A percentile compares a stretch with the other conserved stretches of the same genome.
phyloP scores from a whole-genome alignment of 345 rosid species.

The Salix arbutifolia region DNA sequence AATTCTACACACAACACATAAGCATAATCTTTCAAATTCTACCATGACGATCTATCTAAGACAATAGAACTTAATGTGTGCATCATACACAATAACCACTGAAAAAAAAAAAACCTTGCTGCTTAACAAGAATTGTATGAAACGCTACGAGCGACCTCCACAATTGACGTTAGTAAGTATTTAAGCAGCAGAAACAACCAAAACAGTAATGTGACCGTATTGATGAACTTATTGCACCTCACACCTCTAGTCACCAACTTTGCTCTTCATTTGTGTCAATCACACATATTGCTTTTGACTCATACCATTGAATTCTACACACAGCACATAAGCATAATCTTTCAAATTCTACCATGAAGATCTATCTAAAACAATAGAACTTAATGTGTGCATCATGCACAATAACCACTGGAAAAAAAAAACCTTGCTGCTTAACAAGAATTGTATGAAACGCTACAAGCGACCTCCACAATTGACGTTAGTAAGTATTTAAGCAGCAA shows the following conservation, averaged over 20 bases:
- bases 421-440: not conserved
- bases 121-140: not conserved
- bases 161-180: too few species aligned
- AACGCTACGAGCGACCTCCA: too few species aligned
- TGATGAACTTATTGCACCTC: too few species aligned
- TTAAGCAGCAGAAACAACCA: not conserved
- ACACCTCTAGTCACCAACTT: not conserved
- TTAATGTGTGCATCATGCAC: not conserved
- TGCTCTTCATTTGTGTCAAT: not conserved
- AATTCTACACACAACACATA: not conserved
- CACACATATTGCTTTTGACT: not conserved
- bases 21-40: not conserved
- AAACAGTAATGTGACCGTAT: not conserved
- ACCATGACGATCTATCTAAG: not conserved
- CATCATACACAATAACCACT: not conserved
- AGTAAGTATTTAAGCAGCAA: too few species aligned
- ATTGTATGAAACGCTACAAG: not conserved
- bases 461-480: too few species aligned
- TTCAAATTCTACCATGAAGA: not conserved
- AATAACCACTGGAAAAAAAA: not conserved
- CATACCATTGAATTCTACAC: not conserved
- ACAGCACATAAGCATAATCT: not conserved
- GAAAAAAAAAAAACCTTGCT: not conserved
- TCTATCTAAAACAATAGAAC: not conserved
- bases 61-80: not conserved